Evolutionary conservation across 148 eudicot genomes (phyloP), one percentile per base, ranked within the genome.

Genomic region (Persicaria tinctoria): DNA sequence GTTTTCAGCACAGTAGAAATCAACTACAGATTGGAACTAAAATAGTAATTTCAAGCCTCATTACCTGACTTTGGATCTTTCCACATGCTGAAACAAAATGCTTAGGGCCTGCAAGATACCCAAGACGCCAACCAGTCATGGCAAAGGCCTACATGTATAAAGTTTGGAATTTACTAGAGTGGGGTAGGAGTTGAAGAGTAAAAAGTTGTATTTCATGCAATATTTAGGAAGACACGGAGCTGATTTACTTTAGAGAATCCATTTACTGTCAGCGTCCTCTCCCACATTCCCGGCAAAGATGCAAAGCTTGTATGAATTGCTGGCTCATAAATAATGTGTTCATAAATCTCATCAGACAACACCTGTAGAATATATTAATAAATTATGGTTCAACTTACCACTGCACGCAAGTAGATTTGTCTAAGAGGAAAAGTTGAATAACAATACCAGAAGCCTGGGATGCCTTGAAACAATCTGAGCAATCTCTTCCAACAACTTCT

Each of bases 111-210:
- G 97, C 97, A 76, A 94, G 20, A 82, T 94, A 94, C 83, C 98
- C 98, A 76, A 94, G 93, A 79, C 98, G 88, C 98, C 97, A 91
- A 69, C 97, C 97, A 82, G 98, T 94, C 98, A 94, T 94, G 78
- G 98, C 97, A 82, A 90, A 94, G 72, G 98, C 93, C 98, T 94
- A 74, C 3, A 77, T 7, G 56, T 57, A 70, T 56, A 57, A 75
- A 60, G 44, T 32, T 66, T 45, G 64, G 17, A 57, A 18, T 56
- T 41, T 17, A 57, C 20, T 10, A 41, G 12, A 74, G 77, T 75
- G 57, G 48, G 18, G 3, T 17, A 46, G 50, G 57, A 62, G 51
- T 56, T 46, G n/a, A 74, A 5, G 70, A 44, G 16, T 17, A 18
- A 59, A 46, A 11, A 6, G 48, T 38, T 2, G 38, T 38, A 11